Percentiles rank a stretch among this genome's conserved stretches.
These are phyloP conservation scores for Fraxinus baroniana DNA, from an alignment of 305 asterid genomes.

Conservation along the genomic window DNA sequence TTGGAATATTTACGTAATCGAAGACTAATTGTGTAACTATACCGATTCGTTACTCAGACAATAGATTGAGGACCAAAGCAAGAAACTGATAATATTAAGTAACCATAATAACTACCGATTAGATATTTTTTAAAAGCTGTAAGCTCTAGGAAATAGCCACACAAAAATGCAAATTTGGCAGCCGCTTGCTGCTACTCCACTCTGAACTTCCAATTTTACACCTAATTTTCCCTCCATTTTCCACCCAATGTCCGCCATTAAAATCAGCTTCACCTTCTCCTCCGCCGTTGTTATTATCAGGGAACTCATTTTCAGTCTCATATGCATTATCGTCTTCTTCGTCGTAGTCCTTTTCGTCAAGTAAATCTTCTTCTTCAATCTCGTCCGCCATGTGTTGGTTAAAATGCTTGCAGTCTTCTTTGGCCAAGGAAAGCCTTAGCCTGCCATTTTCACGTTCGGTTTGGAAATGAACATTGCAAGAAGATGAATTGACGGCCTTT, in stretches of 20 bases:
- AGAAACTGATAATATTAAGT: conserved; percentile 11
- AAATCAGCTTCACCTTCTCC: conserved; percentile 21
- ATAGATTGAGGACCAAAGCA: background rate
- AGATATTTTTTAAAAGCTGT: background rate
- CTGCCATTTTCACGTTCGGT: conserved; percentile 64
- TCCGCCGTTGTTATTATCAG: background rate
- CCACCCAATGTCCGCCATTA: conserved; percentile 17
- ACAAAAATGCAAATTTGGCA: conserved; percentile 43
- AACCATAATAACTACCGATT: conserved; percentile 51
- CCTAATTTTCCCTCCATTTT: conserved; percentile 28
- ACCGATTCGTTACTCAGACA: background rate
- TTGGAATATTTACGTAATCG: background rate
- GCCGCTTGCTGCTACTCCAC: conserved; percentile 34
- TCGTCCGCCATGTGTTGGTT: background rate
- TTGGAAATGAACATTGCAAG: conserved; percentile 31
- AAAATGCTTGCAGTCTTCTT: background rate
- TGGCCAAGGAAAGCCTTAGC: conserved; percentile 54
- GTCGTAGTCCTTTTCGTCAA: background rate
- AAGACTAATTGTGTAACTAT: background rate
- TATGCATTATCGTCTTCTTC: background rate
- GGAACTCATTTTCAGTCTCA: background rate
- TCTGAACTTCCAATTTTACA: conserved; percentile 36
- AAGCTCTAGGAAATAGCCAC: conserved; percentile 56
- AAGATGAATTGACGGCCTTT: conserved; percentile 42
- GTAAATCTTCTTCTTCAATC: conserved; percentile 13